Evolutionary conservation across 805 yeast genomes (phyloP), one percentile per base, ranked within the genome.

Genomic region (Hanseniaspora mollemarum): DNA sequence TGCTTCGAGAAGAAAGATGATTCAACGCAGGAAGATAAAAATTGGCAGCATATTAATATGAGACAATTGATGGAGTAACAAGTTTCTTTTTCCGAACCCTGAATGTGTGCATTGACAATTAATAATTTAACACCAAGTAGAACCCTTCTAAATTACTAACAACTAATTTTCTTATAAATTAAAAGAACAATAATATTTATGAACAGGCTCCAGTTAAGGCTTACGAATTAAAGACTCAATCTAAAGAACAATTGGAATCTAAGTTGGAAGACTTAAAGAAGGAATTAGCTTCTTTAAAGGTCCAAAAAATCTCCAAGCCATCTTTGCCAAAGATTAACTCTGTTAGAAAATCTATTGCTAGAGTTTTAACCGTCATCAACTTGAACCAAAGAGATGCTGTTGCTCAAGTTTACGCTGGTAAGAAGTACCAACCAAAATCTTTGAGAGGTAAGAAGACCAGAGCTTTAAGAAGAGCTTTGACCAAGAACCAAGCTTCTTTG

Each of bases 391-490:
- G 98, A 78, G 87, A 83, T 62, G 80, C 82, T 65, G 95, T 87
- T 71, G 86, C 86, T 75, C 92, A 83, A 70, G 83, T 85, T 80
- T 88, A 88, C 90, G 79, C 80, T 63, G 92, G 87, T 72, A 83
- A 85, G 82, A 88, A 87, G 77, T 84, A 80, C 82, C 78, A 80
- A 73, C 97, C 98, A 79, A 88, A 90, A 80, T 96, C 88, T 73
- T 81, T 92, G 77, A 90, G 97, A 79, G 95, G 87, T 66, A 92
- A 92, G 90, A 86, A 92, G 84, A 92, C 99, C 75, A 90, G 97
- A 83, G 97, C 98, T 73, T 76, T 90, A 75, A 90, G 98, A 85
- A 85, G 97, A 81, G 80, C 81, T 70, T 80, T 92, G 70, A 80
- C 96, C 73, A 77, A 83, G 69, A 72, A 73, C 73, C 96, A 92